These are phyloP conservation scores for Phlebopus sp. DNA, from an alignment of 1,284 basidiomycete genomes.

Conservation along the genomic window DNA sequence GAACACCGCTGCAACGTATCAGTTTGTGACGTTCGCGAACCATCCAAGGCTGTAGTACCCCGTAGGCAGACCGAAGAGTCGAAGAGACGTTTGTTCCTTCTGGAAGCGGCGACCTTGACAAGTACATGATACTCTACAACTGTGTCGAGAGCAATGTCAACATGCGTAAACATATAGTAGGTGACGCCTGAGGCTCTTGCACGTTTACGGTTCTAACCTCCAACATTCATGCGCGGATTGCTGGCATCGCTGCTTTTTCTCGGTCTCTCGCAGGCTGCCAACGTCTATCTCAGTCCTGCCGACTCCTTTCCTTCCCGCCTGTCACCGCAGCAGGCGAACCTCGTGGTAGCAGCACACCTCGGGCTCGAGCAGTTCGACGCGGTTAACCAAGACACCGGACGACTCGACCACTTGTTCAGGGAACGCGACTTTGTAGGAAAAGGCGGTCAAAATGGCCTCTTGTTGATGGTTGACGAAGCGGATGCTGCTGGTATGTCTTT, in stretches of 20 bases:
- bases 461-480: conserved; percentile 57
- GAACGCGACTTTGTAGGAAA: conserved; percentile 57
- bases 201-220: too few species aligned
- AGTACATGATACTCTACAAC: too few species aligned
- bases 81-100: too few species aligned
- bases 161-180: too few species aligned
- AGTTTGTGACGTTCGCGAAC: too few species aligned
- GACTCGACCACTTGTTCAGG: conserved; percentile 29
- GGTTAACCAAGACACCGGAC: conserved; percentile 35
- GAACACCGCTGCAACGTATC: too few species aligned
- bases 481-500: conserved; percentile 51
- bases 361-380: conserved; percentile 66
- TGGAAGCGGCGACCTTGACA: too few species aligned
- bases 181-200: too few species aligned
- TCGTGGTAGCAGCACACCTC: conserved; percentile 63
- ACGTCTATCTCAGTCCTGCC: conserved; percentile 52
- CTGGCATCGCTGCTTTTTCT: conserved; percentile 28
- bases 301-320: conserved; percentile 36
- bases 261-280: conserved; percentile 40
- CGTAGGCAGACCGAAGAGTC: too few species aligned
- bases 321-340: conserved; percentile 53
- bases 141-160: too few species aligned
- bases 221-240: conserved; percentile 30
- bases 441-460: conserved; percentile 47
- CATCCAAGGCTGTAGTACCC: too few species aligned